These are phyloP conservation scores for Colletotrichum higginsianum DNA, from an alignment of 2,329 filamentous ascomycete genomes.

Conservation along the genomic window DNA sequence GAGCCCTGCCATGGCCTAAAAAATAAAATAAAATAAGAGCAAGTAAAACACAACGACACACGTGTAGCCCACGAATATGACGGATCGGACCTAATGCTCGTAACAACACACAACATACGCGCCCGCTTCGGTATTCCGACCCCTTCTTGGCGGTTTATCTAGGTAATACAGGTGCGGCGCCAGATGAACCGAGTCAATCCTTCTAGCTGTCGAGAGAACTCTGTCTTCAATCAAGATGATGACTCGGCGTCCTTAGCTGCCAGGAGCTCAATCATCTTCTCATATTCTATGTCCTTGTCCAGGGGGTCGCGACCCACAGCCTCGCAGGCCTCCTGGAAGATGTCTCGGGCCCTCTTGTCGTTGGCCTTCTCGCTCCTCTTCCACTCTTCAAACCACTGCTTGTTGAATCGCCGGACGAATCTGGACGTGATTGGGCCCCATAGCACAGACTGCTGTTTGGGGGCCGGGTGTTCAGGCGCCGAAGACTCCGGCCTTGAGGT, in stretches of 20 bases:
- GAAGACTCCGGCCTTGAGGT: conserved; percentile 3
- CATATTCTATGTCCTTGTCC: conserved; percentile 42
- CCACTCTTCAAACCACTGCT: conserved; percentile 43
- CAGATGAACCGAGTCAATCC: not conserved
- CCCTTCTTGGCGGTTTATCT: not conserved
- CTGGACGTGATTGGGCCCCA: conserved; percentile 38
- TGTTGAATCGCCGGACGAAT: conserved; percentile 39
- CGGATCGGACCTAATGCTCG: not conserved
- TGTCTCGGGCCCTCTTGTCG: conserved; percentile 23
- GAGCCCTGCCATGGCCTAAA: not conserved
- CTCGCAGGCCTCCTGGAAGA: conserved; percentile 31
- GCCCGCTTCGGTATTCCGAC: not conserved
- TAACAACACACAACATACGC: conserved; percentile 9
- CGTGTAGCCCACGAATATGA: not conserved
- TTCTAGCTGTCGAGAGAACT: conserved; percentile 11
- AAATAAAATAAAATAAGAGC: conserved; percentile 11
- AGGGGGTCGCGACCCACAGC: conserved; percentile 36
- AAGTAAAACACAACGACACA: conserved; percentile 10
- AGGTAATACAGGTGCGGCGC: conserved; percentile 24
- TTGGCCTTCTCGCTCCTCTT: conserved; percentile 29
- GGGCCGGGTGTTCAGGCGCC: conserved; percentile 22
- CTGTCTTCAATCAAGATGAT: conserved; percentile 10
- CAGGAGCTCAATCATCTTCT: conserved; percentile 41
- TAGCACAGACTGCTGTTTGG: conserved; percentile 38
- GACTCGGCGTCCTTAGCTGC: conserved; percentile 38